Conservation (phyloP, 2,329 filamentous ascomycete genomes). For the Aspergillus awamori region DNA sequence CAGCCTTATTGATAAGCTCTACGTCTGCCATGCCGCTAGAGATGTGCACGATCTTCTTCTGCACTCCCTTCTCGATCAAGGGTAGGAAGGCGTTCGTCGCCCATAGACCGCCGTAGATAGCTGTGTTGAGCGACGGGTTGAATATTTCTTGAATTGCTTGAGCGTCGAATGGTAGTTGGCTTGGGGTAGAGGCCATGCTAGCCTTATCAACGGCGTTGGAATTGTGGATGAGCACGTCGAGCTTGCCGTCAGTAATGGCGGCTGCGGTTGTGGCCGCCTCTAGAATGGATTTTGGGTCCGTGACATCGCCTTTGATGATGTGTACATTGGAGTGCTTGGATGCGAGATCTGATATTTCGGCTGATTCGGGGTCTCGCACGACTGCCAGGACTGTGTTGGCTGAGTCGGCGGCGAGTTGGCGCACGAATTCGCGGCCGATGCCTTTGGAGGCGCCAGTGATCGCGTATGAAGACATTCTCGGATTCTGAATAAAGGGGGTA, state of each 20-base stretch:
- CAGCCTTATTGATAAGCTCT: conserved; percentile 24
- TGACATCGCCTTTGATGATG: conserved; percentile 33
- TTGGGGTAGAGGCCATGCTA: conserved; percentile 21
- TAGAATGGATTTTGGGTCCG: conserved; percentile 36
- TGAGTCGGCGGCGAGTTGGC: conserved; percentile 32
- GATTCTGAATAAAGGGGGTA: neutral
- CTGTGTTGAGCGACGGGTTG: conserved; percentile 20
- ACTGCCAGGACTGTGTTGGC: conserved; percentile 45
- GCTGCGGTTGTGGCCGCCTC: conserved; percentile 37
- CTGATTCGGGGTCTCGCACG: conserved; percentile 38
- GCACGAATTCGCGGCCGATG: conserved; percentile 36
- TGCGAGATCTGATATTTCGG: conserved; percentile 15
- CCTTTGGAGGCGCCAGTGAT: conserved; percentile 41
- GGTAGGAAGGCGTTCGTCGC: conserved; percentile 46
- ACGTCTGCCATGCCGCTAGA: conserved; percentile 41
- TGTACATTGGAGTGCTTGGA: conserved; percentile 11
- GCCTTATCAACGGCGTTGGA: conserved; percentile 33
- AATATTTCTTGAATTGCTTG: conserved; percentile 23
- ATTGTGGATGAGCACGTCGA: conserved; percentile 50
- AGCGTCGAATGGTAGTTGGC: conserved; percentile 20
- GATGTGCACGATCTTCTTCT: conserved; percentile 50
- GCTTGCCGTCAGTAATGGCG: conserved; percentile 39
- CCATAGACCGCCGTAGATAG: conserved; percentile 11
- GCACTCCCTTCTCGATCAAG: conserved; percentile 40
- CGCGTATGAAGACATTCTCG: conserved; percentile 40